Conservation (phyloP, 176 grass and related monocot genomes). For the Saccharum officinarum region DNA sequence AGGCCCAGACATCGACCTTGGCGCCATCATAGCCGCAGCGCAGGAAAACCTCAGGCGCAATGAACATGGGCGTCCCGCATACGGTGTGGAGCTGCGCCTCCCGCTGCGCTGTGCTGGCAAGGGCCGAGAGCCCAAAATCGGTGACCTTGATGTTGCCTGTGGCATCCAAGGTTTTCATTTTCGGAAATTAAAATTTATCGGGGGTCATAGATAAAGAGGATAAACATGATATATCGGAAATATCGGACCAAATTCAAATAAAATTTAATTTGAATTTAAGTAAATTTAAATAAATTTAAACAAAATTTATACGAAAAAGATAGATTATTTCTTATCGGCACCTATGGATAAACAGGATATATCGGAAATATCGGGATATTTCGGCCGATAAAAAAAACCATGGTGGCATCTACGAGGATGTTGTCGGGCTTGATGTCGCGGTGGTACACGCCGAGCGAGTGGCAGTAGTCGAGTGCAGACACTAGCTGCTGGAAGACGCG, state of each 20-base stretch:
- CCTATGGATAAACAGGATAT: too few species aligned
- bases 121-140: neutral
- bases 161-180: too few species aligned
- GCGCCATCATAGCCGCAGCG: neutral
- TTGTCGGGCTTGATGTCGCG: neutral
- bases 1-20: neutral
- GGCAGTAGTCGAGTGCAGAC: neutral
- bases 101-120: neutral
- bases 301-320: too few species aligned
- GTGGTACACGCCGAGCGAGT: neutral
- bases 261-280: too few species aligned
- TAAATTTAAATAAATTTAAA: too few species aligned
- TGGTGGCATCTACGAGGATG: neutral
- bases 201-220: too few species aligned
- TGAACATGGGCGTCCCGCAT: neutral
- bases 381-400: too few species aligned
- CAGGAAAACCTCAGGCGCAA: neutral
- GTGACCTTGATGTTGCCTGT: neutral
- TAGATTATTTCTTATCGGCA: too few species aligned
- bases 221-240: too few species aligned
- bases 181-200: too few species aligned
- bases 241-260: too few species aligned
- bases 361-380: too few species aligned
- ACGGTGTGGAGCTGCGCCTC: neutral
- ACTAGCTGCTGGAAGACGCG: neutral